A percentile compares a stretch with the other conserved stretches of the same genome.
phyloP scores from a whole-genome alignment of 202 grass and related monocot species.

The Schoenoplectus triqueter region DNA sequence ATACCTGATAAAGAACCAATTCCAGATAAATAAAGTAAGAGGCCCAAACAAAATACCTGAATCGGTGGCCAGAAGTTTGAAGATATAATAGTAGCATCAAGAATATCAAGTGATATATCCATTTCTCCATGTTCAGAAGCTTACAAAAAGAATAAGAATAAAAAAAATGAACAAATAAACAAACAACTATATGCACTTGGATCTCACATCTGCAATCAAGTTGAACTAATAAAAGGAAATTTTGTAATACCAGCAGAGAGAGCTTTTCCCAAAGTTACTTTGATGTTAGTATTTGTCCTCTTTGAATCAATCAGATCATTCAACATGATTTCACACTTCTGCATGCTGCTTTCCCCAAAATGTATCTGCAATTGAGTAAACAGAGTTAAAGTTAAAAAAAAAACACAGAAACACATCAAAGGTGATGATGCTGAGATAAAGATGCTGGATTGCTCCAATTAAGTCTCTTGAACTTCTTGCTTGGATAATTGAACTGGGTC shows the following conservation, averaged over 20 bases:
- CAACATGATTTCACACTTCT: conserved; percentile 99
- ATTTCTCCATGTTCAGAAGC: conserved; percentile 62
- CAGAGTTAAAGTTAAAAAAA: conserved; percentile 30
- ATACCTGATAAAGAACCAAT: background rate
- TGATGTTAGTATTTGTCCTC: conserved; percentile 97
- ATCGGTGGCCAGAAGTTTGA: conserved; percentile 98
- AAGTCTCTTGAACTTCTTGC: conserved; percentile 2
- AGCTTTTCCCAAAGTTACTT: conserved; percentile 74
- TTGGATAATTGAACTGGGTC: background rate
- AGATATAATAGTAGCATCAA: conserved; percentile 97
- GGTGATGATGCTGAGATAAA: conserved; percentile 9
- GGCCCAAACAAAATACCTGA: conserved; percentile 58
- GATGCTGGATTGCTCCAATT: background rate
- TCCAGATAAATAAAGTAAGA: conserved; percentile 30
- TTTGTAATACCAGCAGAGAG: conserved; percentile 63
- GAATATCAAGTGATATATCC: conserved; percentile 68
- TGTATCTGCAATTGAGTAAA: conserved; percentile 67
- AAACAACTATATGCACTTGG: conserved; percentile 37
- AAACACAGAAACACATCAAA: background rate
- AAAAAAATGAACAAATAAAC: conserved; percentile 35
- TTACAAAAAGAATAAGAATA: conserved; percentile 39
- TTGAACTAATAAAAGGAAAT: conserved; percentile 19
- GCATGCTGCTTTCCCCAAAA: conserved; percentile 98
- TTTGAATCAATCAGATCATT: conserved; percentile 99
- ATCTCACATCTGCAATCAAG: conserved; percentile 26